Conservation (phyloP, 805 yeast species). For the Torulaspora franciscae region DNA sequence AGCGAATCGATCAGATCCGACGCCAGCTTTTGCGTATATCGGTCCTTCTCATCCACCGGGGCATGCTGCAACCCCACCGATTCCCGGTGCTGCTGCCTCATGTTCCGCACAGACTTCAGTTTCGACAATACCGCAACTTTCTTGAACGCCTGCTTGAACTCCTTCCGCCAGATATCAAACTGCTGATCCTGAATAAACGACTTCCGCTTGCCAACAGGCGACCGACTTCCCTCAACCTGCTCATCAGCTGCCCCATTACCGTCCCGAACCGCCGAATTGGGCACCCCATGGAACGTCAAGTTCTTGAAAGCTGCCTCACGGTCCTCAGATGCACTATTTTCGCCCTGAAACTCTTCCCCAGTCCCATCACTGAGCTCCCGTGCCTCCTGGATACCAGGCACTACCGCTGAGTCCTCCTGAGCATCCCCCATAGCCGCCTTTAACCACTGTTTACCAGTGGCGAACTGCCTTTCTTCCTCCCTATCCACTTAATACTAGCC, state of each 20-base stretch:
- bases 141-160: constrained; percentile 27
- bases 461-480: not conserved
- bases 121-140: constrained; percentile 13
- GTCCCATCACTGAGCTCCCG: constrained; percentile 10
- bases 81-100: constrained; percentile 2
- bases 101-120: constrained; percentile 6
- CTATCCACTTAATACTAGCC: not conserved
- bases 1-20: constrained; percentile 49
- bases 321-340: constrained; percentile 12
- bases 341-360: not conserved
- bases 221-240: constrained; percentile 1
- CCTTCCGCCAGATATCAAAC: constrained; percentile 28
- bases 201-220: constrained; percentile 1
- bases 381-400: constrained; percentile 24
- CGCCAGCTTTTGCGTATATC: constrained; percentile 31
- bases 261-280: constrained; percentile 24
- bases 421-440: constrained; percentile 1
- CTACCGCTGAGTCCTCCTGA: constrained; percentile 6
- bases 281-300: constrained; percentile 30
- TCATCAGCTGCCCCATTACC: not conserved
- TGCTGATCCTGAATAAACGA: constrained; percentile 15
- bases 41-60: constrained; percentile 14
- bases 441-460: not conserved
- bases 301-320: constrained; percentile 31
- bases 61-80: constrained; percentile 1